phyloP scores from a whole-genome alignment of 345 rosid genomes.

The Camelina neglecta region DNA sequence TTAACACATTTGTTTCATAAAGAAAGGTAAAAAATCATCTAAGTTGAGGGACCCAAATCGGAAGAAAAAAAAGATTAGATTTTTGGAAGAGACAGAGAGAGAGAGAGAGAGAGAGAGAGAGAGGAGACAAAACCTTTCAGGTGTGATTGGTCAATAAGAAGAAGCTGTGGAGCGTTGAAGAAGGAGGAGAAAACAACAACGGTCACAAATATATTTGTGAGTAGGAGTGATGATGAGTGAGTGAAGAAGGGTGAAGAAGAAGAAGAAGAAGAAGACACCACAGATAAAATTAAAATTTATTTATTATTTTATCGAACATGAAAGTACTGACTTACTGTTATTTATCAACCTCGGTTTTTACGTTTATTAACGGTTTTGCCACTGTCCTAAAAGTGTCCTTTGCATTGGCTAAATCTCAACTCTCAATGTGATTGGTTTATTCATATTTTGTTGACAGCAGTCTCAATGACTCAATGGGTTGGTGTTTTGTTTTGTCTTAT shows the following conservation, averaged over 20 bases:
- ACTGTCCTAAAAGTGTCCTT: constrained; percentile 1
- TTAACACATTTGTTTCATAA: constrained; percentile 22
- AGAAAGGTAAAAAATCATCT: neutral
- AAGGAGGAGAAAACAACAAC: constrained; percentile 26
- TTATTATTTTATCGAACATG: constrained; percentile 9
- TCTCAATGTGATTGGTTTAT: neutral
- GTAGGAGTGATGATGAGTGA: constrained; percentile 26
- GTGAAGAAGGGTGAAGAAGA: constrained; percentile 26
- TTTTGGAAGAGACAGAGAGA: constrained; percentile 21
- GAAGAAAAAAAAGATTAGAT: neutral
- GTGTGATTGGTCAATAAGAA: constrained; percentile 19
- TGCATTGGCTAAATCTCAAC: constrained; percentile 22
- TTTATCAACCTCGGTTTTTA: constrained; percentile 8
- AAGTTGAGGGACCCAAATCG: constrained; percentile 40
- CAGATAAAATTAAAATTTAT: neutral
- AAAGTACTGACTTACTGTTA: constrained; percentile 25
- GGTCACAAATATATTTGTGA: constrained; percentile 35
- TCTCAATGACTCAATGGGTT: constrained; percentile 31
- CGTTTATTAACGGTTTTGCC: constrained; percentile 24
- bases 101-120: constrained; percentile 27
- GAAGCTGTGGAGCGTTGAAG: constrained; percentile 35
- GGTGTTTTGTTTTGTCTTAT: constrained; percentile 25
- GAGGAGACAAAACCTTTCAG: constrained; percentile 43
- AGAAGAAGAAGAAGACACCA: constrained; percentile 17
- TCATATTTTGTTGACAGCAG: constrained; percentile 2